These are phyloP conservation scores for Alternaria angustiovoidea DNA, from an alignment of 2,329 filamentous ascomycete species.

Conservation along the genomic window DNA sequence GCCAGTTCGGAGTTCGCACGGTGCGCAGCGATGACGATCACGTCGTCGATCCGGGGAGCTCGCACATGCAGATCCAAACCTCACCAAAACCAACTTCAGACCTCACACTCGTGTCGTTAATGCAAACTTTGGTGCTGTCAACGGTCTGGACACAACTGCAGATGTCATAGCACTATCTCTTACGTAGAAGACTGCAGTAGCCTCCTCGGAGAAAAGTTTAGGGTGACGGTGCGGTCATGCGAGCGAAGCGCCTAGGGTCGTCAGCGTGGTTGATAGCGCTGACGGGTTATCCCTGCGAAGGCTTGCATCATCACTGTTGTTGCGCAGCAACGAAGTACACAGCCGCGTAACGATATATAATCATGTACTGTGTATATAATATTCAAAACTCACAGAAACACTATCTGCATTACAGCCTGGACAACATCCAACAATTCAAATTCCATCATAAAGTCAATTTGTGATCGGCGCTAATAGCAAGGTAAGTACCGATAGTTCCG, in stretches of 20 bases:
- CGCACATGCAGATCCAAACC: background rate
- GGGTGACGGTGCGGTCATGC: slow-evolving; percentile 15
- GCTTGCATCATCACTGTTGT: slow-evolving; percentile 23
- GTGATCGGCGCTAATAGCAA: slow-evolving; percentile 17
- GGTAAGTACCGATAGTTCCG: slow-evolving; percentile 21
- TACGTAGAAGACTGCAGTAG: slow-evolving; percentile 19
- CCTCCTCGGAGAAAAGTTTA: slow-evolving; percentile 8
- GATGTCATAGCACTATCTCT: slow-evolving; percentile 15
- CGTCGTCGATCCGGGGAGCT: slow-evolving; percentile 20
- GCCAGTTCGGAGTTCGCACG: background rate
- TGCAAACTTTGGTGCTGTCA: background rate
- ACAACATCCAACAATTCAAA: background rate
- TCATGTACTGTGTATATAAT: background rate
- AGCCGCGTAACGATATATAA: slow-evolving; percentile 23
- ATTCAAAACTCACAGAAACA: background rate
- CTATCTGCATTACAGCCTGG: background rate
- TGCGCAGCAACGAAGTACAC: slow-evolving; percentile 23
- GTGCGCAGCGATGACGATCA: slow-evolving; percentile 25
- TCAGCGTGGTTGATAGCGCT: slow-evolving; percentile 11
- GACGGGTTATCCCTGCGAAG: slow-evolving; percentile 15
- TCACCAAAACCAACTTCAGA: background rate
- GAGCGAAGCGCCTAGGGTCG: slow-evolving; percentile 9
- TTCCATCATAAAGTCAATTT: background rate
- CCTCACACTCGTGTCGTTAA: slow-evolving; percentile 5
- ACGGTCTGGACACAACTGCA: slow-evolving; percentile 7